Evolutionary conservation across 1,139 yeast species (phyloP).

Genomic region (Candida anutae): DNA sequence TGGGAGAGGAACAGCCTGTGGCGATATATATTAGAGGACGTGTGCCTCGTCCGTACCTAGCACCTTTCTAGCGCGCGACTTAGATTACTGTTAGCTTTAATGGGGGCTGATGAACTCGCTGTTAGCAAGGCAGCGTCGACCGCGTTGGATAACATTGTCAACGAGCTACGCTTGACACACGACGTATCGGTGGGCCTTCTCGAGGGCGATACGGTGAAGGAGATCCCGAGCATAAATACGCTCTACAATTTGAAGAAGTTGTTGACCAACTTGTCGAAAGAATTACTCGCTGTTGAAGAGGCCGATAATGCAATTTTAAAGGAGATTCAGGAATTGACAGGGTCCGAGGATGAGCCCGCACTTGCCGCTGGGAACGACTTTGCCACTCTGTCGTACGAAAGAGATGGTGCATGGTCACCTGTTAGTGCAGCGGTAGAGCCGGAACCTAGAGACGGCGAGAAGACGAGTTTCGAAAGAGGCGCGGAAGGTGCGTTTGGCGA

Average conservation of each 20-base stretch:
- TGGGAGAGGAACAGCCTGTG: too few relatives aligned
- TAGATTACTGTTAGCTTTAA: too few relatives aligned
- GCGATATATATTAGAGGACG: too few relatives aligned
- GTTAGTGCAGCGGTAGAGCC: constrained; percentile 8
- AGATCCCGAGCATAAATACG: constrained; percentile 38
- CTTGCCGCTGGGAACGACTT: constrained; percentile 2
- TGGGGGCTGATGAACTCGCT: too few relatives aligned
- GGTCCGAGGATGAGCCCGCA: constrained; percentile 6
- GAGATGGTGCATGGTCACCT: constrained; percentile 3
- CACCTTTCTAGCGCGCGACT: too few relatives aligned
- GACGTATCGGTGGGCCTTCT: constrained; percentile 54
- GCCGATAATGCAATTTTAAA: constrained; percentile 34
- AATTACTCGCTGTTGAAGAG: constrained; percentile 39
- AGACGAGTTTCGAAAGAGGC: constrained; percentile 4
- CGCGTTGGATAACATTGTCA: constrained; percentile 45
- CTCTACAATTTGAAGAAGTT: constrained; percentile 40
- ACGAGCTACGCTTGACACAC: constrained; percentile 45
- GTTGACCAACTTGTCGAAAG: constrained; percentile 40
- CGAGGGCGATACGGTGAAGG: constrained; percentile 48
- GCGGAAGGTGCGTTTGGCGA: constrained; percentile 5
- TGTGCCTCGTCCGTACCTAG: too few relatives aligned
- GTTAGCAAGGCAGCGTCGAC: too few relatives aligned
- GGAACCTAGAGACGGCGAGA: constrained; percentile 7
- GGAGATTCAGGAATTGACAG: constrained; percentile 12
- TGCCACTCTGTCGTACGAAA: constrained; percentile 1